Conservation (phyloP, 202 grass and related monocot genomes). For the Panicum virgatum region DNA sequence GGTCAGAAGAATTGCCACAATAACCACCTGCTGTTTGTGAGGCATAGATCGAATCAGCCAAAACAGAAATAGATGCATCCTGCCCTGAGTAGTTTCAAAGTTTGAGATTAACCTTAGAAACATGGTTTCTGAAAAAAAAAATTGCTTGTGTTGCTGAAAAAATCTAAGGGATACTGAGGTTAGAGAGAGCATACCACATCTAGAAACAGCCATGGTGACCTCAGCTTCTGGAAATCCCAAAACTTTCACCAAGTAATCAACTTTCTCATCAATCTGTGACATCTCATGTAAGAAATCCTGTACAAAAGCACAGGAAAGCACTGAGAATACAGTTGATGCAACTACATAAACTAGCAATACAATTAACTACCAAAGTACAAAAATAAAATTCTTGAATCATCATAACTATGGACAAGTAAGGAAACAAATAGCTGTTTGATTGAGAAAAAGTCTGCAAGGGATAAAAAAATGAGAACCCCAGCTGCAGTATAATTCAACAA, state of each 20-base stretch:
- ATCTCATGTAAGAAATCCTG: constrained; percentile 72
- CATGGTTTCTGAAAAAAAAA: background rate
- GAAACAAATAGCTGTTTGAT: background rate
- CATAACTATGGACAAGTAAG: background rate
- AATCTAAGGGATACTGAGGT: background rate
- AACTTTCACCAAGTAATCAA: constrained; percentile 57
- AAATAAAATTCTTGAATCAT: no score
- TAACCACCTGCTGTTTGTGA: constrained; percentile 44
- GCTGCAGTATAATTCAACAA: background rate
- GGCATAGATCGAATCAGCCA: constrained; percentile 78
- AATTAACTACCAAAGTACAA: no score
- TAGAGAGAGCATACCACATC: constrained; percentile 73
- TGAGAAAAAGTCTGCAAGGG: no score
- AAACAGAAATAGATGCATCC: constrained; percentile 53
- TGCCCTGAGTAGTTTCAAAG: constrained; percentile 47
- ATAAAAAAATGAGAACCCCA: background rate
- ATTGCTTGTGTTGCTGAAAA: background rate
- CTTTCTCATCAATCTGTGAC: constrained; percentile 53
- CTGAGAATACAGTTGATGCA: background rate
- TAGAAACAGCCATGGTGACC: constrained; percentile 55
- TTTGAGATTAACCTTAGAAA: background rate
- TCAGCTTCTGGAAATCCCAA: constrained; percentile 75
- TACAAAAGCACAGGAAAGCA: constrained; percentile 20
- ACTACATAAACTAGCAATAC: background rate
- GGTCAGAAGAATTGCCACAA: constrained; percentile 33